Conservation (phyloP, 75 land plant genomes). For the Picea sitchensis region DNA sequence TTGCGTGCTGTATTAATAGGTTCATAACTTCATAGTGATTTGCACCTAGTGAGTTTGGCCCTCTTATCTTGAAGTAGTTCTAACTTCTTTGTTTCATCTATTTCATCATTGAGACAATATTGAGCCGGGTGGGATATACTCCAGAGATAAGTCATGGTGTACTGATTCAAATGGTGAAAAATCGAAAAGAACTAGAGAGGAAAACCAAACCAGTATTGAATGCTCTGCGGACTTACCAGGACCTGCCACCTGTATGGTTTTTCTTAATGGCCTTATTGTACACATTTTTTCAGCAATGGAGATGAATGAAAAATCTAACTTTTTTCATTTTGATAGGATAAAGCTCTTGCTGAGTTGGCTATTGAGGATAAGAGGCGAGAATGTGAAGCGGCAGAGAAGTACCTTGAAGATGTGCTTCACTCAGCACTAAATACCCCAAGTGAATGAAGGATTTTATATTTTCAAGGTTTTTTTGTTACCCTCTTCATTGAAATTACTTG, state of each 20-base stretch:
- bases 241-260: slow-evolving; percentile 79
- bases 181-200: slow-evolving; percentile 83
- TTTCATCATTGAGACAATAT: slow-evolving; percentile 50
- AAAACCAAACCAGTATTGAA: slow-evolving; percentile 90
- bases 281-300: background rate
- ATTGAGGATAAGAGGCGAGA: slow-evolving; percentile 92
- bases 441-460: too few relatives aligned
- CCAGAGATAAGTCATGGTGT: slow-evolving; percentile 93
- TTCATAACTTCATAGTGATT: background rate
- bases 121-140: slow-evolving; percentile 78
- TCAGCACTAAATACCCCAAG: slow-evolving; percentile 30
- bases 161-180: slow-evolving; percentile 87
- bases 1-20: background rate
- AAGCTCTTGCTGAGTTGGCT: slow-evolving; percentile 90
- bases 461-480: too few relatives aligned
- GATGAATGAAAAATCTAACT: background rate
- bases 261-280: background rate
- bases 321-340: slow-evolving; percentile 47
- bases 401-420: slow-evolving; percentile 88
- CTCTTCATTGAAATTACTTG: too few relatives aligned
- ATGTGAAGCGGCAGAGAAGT: slow-evolving; percentile 91
- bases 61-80: background rate
- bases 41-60: background rate
- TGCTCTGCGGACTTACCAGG: slow-evolving; percentile 90
- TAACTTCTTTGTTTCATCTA: background rate